Base-by-base conservation (phyloP, 257 asterid genomes). In the Jacaranda copaia region DNA sequence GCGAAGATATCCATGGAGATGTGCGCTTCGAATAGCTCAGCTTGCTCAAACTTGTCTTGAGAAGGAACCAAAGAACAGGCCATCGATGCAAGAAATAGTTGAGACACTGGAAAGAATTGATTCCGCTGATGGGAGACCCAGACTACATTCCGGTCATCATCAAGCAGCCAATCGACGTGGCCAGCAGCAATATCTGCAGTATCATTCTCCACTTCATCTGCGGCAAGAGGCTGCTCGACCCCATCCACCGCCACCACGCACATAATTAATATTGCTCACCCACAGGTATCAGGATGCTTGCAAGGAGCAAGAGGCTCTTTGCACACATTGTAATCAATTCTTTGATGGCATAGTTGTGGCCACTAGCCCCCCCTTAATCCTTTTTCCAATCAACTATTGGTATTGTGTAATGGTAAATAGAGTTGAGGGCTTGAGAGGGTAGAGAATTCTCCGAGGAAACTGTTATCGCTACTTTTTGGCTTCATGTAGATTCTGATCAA, bases 201-300 rank as follows among this genome's bases (percentile, higher is more conserved):
- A 81, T 74, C 88, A 83, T 38, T 84, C 88, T 35, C 88, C 88
- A 32, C 86, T 86, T 76, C 84, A 83, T 80, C 82, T 2, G 32
- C 32, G 32, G 32, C 32, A 81, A 6, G 81, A 78, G 49, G 74
- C 45, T 42, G 45, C 81, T 78, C 92, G 82, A 63, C 74, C 94
- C 11, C 87, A 90, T 82, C 96, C 93, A 15, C 88, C 86, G 78
- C 91, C 91, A 51, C 84, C 58, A 16, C 93, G 88, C 63, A 57
- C 71, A 36, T 85, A 25, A 55, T 12, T 48, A 8, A 48, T 48
- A 48, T 48, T 8, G 10, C 1, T 25, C 32, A 25, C 2, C 32
- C 32, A 25, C 32, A 25, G 32, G 32, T 0, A 25, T 25, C 32
- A 25, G 32, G 77, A 70, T 71, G 48, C 1, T 6, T 39, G 20